Percentiles rank a stretch among this genome's conserved stretches.
Evolutionary conservation across 257 asterid species (phyloP).

Genomic region (Cruciata laevipes): DNA sequence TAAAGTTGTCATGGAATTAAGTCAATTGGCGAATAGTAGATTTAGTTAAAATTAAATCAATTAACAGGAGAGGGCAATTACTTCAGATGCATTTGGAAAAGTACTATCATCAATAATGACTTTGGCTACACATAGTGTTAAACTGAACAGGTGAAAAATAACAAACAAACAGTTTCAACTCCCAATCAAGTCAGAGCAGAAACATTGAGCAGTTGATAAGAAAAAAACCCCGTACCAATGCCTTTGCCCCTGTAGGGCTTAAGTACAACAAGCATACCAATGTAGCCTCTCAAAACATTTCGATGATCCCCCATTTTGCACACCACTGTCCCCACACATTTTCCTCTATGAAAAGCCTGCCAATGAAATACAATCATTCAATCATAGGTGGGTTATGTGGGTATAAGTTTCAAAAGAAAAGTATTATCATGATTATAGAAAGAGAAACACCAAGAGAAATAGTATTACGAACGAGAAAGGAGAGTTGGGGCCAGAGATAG

Average conservation of each 20-base stretch:
- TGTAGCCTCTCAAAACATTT: slow-evolving; percentile 79
- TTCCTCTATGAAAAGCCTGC: slow-evolving; percentile 77
- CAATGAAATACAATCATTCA: slow-evolving; percentile 1
- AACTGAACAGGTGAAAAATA: not conserved
- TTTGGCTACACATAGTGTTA: not conserved
- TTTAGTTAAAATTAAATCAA: not conserved
- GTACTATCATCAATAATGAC: not conserved
- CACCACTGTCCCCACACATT: slow-evolving; percentile 90
- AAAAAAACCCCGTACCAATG: slow-evolving; percentile 38
- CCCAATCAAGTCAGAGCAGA: not conserved
- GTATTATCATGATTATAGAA: not conserved
- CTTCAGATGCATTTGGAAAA: not conserved
- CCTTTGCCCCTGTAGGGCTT: slow-evolving; percentile 80
- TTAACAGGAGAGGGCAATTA: not conserved
- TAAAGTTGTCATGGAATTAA: not conserved
- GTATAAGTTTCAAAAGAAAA: not conserved
- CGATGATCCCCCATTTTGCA: slow-evolving; percentile 99
- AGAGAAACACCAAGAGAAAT: not conserved
- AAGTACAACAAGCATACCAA: slow-evolving; percentile 95
- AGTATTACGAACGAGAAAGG: slow-evolving; percentile 54
- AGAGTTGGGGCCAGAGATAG: slow-evolving; percentile 91
- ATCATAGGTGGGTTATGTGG: not conserved
- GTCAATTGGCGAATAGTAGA: not conserved
- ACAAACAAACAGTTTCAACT: not conserved
- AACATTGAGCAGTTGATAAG: not conserved